Evolutionary conservation across 441 rosid genomes (phyloP).

Genomic region (Populus trichocarpa): DNA sequence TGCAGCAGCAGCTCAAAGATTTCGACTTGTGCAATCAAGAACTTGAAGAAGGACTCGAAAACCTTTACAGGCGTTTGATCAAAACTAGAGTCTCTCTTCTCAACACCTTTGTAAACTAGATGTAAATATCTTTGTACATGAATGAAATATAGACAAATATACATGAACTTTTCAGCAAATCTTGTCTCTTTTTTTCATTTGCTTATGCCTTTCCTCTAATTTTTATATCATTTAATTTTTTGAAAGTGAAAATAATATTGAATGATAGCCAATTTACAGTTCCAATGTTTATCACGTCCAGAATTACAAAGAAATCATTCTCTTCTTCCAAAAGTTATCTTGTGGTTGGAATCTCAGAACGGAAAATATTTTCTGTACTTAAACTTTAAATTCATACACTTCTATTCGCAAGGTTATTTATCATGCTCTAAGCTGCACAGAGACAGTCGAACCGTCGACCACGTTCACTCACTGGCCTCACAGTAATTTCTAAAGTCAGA

Average conservation of each 20-base stretch:
- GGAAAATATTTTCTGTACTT: not conserved
- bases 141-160: not conserved
- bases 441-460: not conserved
- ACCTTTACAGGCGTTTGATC: slow-evolving; percentile 36
- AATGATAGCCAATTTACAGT: not conserved
- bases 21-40: slow-evolving; percentile 39
- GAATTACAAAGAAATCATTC: too few relatives aligned
- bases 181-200: not conserved
- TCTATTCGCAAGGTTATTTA: not conserved
- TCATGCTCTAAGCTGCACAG: slow-evolving; percentile 10
- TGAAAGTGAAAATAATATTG: not conserved
- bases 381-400: not conserved
- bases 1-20: slow-evolving; percentile 26
- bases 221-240: too few relatives aligned
- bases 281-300: not conserved
- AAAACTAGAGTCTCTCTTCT: slow-evolving; percentile 49
- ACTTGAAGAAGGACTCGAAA: slow-evolving; percentile 38
- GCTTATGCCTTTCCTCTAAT: not conserved
- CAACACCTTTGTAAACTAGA: slow-evolving; percentile 4
- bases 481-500: not conserved
- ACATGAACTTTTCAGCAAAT: not conserved
- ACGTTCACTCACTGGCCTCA: too few relatives aligned
- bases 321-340: too few relatives aligned
- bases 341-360: not conserved
- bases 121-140: not conserved